Conservation (phyloP, 805 yeast species). For the Candida morakotiae region DNA sequence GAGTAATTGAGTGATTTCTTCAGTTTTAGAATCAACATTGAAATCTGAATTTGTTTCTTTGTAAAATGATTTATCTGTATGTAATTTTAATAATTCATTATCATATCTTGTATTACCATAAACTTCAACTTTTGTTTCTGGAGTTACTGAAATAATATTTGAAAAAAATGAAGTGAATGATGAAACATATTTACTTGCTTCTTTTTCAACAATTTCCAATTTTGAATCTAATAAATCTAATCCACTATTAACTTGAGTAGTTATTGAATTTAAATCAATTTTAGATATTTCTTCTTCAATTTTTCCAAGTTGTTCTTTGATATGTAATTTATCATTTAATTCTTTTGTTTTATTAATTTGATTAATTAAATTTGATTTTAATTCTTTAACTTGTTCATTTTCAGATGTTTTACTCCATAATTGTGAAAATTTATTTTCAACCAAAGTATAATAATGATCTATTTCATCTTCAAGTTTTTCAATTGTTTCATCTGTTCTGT, state of each 20-base stretch:
- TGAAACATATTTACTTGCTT: conserved; percentile 57
- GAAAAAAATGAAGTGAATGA: conserved; percentile 56
- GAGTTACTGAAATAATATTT: conserved; percentile 26
- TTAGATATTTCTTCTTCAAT: conserved; percentile 12
- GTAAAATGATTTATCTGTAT: conserved; percentile 23
- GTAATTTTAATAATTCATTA: conserved; percentile 35
- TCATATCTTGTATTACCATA: conserved; percentile 39
- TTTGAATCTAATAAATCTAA: conserved; percentile 68
- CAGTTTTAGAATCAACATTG: conserved; percentile 44
- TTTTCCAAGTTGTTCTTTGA: conserved; percentile 11
- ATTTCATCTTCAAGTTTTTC: conserved; percentile 50
- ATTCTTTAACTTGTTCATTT: conserved; percentile 31
- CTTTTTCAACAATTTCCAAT: conserved; percentile 67
- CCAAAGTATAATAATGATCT: conserved; percentile 42
- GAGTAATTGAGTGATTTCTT: conserved; percentile 47
- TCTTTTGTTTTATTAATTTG: conserved; percentile 27
- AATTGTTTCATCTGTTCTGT: conserved; percentile 47
- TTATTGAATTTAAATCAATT: conserved; percentile 19
- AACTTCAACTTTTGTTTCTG: conserved; percentile 16
- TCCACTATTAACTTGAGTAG: conserved; percentile 46
- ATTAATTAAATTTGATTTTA: conserved; percentile 20
- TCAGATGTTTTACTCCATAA: conserved; percentile 33
- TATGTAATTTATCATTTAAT: conserved; percentile 20
- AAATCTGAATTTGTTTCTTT: conserved; percentile 20
- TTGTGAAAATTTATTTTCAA: conserved; percentile 36